Conservation (phyloP, 2,329 filamentous ascomycete genomes). For the Claviceps pazoutovae region DNA sequence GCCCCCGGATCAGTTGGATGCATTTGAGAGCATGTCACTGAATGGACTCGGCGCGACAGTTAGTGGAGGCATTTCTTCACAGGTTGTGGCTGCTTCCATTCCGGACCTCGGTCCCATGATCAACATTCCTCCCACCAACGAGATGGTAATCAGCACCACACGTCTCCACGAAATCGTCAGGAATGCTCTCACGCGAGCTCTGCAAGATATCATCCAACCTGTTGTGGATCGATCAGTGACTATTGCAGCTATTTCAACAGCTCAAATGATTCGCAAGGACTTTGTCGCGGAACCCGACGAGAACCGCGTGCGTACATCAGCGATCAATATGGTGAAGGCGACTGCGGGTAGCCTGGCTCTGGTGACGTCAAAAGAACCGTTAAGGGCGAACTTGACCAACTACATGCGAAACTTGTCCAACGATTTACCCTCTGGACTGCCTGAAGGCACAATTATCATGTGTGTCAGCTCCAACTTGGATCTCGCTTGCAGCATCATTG, state of each 20-base stretch:
- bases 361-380: constrained; percentile 95
- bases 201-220: constrained; percentile 92
- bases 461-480: constrained; percentile 98
- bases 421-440: constrained; percentile 65
- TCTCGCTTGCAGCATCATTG: constrained; percentile 81
- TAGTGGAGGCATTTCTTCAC: constrained; percentile 60
- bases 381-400: constrained; percentile 93
- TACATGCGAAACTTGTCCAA: constrained; percentile 65
- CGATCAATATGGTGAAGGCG: constrained; percentile 87
- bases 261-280: constrained; percentile 90
- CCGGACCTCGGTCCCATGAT: constrained; percentile 73
- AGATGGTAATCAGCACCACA: constrained; percentile 59
- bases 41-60: constrained; percentile 58
- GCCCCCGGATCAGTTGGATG: constrained; percentile 55
- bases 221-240: constrained; percentile 96
- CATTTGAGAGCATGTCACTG: constrained; percentile 70
- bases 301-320: constrained; percentile 70
- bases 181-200: constrained; percentile 72
- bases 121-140: constrained; percentile 67
- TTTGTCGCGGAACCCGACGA: constrained; percentile 89
- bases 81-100: constrained; percentile 63
- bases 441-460: constrained; percentile 93
- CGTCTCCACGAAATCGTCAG: constrained; percentile 66
- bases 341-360: constrained; percentile 86
- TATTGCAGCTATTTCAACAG: constrained; percentile 91